phyloP scores from a whole-genome alignment of 2,329 filamentous ascomycete species.

The Aureobasidium sp. region DNA sequence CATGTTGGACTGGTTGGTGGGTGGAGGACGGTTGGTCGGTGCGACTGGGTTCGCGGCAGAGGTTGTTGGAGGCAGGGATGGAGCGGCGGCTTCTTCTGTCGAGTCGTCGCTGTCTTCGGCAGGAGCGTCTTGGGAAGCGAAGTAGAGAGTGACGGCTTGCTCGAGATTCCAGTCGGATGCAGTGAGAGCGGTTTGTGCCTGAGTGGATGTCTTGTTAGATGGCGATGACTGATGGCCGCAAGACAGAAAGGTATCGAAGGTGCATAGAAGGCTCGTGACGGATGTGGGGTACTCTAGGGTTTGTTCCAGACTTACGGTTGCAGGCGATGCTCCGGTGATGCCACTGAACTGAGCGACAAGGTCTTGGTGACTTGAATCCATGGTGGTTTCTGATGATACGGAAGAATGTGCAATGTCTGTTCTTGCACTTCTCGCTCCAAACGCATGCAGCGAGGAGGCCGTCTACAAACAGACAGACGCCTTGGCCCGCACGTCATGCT shows the following conservation, averaged over 20 bases:
- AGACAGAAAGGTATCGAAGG: background rate
- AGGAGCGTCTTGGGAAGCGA: slow-evolving; percentile 28
- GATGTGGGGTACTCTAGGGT: slow-evolving; percentile 3
- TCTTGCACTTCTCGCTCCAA: background rate
- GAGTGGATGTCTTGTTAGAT: background rate
- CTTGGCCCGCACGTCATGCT: background rate
- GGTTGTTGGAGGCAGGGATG: slow-evolving; percentile 13
- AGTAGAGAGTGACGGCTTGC: slow-evolving; percentile 37
- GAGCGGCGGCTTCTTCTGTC: slow-evolving; percentile 12
- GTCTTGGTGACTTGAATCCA: slow-evolving; percentile 25
- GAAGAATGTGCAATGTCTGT: background rate
- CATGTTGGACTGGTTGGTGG: slow-evolving; percentile 21
- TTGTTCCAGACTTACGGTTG: slow-evolving; percentile 20
- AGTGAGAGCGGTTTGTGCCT: slow-evolving; percentile 38
- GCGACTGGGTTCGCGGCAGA: slow-evolving; percentile 10
- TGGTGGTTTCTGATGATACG: slow-evolving; percentile 11
- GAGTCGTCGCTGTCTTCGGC: slow-evolving; percentile 28
- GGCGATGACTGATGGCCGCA: background rate
- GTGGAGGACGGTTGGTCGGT: slow-evolving; percentile 12
- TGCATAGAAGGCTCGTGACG: background rate
- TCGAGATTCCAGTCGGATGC: slow-evolving; percentile 38
- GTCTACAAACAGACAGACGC: background rate
- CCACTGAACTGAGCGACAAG: slow-evolving; percentile 29
- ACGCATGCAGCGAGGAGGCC: background rate
- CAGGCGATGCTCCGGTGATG: slow-evolving; percentile 28